These are phyloP conservation scores for Thelephora ganbajun DNA, from an alignment of 768 basidiomycete species.

Conservation along the genomic window DNA sequence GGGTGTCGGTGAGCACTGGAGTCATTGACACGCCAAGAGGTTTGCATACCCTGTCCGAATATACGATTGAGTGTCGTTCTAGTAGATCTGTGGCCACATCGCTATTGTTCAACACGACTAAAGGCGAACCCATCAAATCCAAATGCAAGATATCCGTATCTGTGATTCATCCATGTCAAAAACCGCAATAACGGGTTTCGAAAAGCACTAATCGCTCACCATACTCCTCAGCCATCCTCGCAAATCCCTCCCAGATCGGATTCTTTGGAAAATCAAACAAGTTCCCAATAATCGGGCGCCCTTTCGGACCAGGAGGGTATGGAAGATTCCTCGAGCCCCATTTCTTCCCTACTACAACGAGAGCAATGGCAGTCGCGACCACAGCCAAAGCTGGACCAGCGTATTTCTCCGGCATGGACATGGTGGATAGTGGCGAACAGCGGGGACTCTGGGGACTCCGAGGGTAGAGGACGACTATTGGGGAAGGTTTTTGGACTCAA, in stretches of 20 bases:
- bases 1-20: not conserved
- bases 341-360: no score
- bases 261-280: constrained; percentile 11
- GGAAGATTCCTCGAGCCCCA: no score
- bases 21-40: not conserved
- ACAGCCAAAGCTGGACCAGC: no score
- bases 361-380: no score
- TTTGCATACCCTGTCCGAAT: not conserved
- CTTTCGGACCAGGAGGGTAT: constrained; percentile 14
- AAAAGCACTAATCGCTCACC: not conserved
- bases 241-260: constrained; percentile 6
- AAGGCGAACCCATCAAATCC: not conserved
- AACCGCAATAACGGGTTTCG: no score
- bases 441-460: no score
- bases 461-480: no score
- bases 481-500: no score
- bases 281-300: constrained; percentile 13
- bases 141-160: not conserved
- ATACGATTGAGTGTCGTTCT: not conserved
- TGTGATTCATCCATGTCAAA: not conserved
- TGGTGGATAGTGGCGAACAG: no score
- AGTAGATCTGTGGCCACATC: not conserved
- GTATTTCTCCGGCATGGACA: no score
- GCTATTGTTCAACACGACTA: not conserved
- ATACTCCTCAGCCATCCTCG: constrained; percentile 2